phyloP scores from a whole-genome alignment of 352 stramenopile species.

The Phytophthora boehmeriae region DNA sequence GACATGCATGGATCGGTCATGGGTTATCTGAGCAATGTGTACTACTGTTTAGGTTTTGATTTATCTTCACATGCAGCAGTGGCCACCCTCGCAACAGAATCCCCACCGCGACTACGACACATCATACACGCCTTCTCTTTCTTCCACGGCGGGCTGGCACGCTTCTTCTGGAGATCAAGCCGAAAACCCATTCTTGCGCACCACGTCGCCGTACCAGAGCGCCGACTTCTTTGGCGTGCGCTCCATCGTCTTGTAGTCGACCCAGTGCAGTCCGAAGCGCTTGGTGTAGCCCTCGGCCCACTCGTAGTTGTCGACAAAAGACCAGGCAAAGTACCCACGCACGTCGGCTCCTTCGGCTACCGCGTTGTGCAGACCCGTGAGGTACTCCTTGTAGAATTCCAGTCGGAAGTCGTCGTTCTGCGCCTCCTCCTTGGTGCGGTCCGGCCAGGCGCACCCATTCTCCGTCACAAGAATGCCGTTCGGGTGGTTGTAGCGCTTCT shows the following conservation, averaged over 20 bases:
- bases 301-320: slow-evolving; percentile 93
- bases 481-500: slow-evolving; percentile 76
- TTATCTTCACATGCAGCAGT: no score
- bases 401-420: slow-evolving; percentile 83
- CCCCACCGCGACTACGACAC: no score
- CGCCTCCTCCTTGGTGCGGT: slow-evolving; percentile 72
- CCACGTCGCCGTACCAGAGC: slow-evolving; percentile 55
- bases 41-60: no score
- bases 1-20: no score
- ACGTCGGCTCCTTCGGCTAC: slow-evolving; percentile 56
- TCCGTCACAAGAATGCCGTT: slow-evolving; percentile 91
- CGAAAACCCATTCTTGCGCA: slow-evolving; percentile 46
- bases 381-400: slow-evolving; percentile 85
- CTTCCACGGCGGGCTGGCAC: no score
- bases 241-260: slow-evolving; percentile 72
- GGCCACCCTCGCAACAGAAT: no score
- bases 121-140: no score
- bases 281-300: slow-evolving; percentile 82
- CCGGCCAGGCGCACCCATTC: slow-evolving; percentile 85
- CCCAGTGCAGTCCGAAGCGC: slow-evolving; percentile 67
- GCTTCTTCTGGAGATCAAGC: not conserved
- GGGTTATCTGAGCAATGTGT: no score
- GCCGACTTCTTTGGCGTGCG: slow-evolving; percentile 73
- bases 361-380: slow-evolving; percentile 68
- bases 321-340: slow-evolving; percentile 92